Percentiles rank a stretch among this genome's conserved stretches.
phyloP scores from a whole-genome alignment of 768 basidiomycete genomes.

The Mycena capillaripes region DNA sequence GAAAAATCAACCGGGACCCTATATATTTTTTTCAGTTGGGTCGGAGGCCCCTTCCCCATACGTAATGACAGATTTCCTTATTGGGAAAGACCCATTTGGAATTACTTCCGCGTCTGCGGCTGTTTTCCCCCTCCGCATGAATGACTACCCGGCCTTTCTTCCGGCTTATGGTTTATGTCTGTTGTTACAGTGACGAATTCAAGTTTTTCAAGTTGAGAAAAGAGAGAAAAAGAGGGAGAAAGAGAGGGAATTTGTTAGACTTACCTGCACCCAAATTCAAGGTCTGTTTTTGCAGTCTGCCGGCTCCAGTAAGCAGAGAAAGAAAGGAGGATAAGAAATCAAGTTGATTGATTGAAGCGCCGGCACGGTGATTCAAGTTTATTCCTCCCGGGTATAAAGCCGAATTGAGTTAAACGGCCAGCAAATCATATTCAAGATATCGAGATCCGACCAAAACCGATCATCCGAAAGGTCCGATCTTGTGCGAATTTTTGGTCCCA shows the following conservation, averaged over 20 bases:
- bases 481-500: background rate
- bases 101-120: too few relatives aligned
- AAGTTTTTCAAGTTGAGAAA: background rate
- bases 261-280: background rate
- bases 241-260: constrained; percentile 9
- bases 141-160: too few relatives aligned
- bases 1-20: too few relatives aligned
- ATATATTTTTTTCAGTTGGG: too few relatives aligned
- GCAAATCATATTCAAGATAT: background rate
- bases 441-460: constrained; percentile 1
- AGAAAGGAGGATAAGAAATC: background rate
- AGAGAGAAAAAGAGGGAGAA: background rate
- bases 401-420: constrained; percentile 1
- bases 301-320: background rate
- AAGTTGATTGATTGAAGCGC: background rate
- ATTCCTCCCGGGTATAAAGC: constrained; percentile 2
- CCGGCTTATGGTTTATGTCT: constrained; percentile 5
- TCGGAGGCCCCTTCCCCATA: too few relatives aligned
- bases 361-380: background rate
- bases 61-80: too few relatives aligned
- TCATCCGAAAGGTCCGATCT: background rate
- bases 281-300: background rate
- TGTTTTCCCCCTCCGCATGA: too few relatives aligned
- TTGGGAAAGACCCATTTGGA: too few relatives aligned
- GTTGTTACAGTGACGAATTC: constrained; percentile 1